Conservation (phyloP, 2,329 filamentous ascomycete genomes). For the Paraphaeosphaeria sporulosa region DNA sequence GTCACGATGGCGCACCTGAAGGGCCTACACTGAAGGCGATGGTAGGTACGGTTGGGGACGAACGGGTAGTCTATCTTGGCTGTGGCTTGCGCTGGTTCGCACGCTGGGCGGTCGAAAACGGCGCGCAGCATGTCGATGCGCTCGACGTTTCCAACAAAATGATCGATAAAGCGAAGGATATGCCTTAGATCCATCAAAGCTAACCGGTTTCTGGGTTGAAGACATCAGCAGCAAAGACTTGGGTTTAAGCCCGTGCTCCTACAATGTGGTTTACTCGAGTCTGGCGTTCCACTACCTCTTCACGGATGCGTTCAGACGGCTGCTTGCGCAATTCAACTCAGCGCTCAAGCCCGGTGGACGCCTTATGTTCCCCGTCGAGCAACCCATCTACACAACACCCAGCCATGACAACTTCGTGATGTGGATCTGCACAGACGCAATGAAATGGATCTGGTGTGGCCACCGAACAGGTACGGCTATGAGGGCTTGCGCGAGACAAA, state of each 20-base stretch:
- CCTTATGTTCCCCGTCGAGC: constrained; percentile 58
- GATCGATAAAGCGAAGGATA: constrained; percentile 49
- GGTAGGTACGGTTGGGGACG: constrained; percentile 45
- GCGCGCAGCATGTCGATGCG: constrained; percentile 32
- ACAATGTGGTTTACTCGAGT: constrained; percentile 18
- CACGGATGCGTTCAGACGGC: constrained; percentile 9
- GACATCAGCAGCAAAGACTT: constrained; percentile 10
- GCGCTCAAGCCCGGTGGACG: constrained; percentile 46
- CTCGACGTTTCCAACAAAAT: constrained; percentile 55
- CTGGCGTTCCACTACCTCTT: constrained; percentile 20
- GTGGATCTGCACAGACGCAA: background rate
- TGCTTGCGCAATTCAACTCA: constrained; percentile 44
- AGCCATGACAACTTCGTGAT: constrained; percentile 4
- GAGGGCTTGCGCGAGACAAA: constrained; percentile 53
- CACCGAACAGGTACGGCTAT: constrained; percentile 44
- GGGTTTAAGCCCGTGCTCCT: background rate
- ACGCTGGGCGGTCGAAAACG: constrained; percentile 52
- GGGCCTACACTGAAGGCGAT: constrained; percentile 55
- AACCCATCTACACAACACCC: constrained; percentile 58
- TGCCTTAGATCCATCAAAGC: background rate
- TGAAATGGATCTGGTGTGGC: constrained; percentile 12
- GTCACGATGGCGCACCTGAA: constrained; percentile 44
- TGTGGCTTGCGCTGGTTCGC: constrained; percentile 59
- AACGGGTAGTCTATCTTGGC: constrained; percentile 54
- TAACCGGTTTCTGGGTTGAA: constrained; percentile 10